Base-by-base conservation (phyloP, 73 alveolate genomes). In the Effrenium voratum region DNA sequence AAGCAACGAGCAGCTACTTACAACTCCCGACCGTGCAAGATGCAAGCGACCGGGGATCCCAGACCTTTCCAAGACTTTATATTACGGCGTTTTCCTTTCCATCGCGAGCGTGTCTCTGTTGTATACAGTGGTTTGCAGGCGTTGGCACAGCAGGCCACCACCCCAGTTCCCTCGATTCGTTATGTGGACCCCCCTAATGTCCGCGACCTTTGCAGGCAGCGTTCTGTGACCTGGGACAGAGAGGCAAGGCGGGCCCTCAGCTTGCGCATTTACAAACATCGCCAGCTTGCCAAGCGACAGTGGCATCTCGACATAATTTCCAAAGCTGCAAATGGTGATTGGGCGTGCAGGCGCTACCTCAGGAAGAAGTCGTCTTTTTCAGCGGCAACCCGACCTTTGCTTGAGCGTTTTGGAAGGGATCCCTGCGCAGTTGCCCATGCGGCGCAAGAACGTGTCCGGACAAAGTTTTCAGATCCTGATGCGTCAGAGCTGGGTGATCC, bases 141-240 rank as follows among this genome's bases (percentile, higher is more conserved):
- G 47, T 24, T 70, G 6, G 81, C 81, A 34, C n/a, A 46, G 10
- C 47, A 30, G n/a, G 81, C 81, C 13, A 70, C 81, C 1, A 0
- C 10, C 81, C 88, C 88, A 13, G 63, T 22, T n/a, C 66, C 59
- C 0, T 77, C 88, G 10, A 3, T 41, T 13, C 36, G 60, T 13
- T 77, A 77, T 28, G 63, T 77, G 30, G 88, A 77, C 60, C 88
- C 88, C 22, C 63, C 88, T 6, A 28, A 77, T 24, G 60, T 77
- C 60, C 36, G 41, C 28, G 38, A 32, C 34, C 16, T 77, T 22
- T 2, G 30, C 63, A 19, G 88, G 34, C 22, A 16, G 41, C 30
- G 88, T 57, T 77, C 88, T 22, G 22, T 15, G 38, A 40, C 63
- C 63, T 26, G 12, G 40, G 60, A 19, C 28, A 19, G 41, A 26